These are phyloP conservation scores for Tylopilus vinaceipallidus DNA, from an alignment of 768 basidiomycete genomes.

Conservation along the genomic window DNA sequence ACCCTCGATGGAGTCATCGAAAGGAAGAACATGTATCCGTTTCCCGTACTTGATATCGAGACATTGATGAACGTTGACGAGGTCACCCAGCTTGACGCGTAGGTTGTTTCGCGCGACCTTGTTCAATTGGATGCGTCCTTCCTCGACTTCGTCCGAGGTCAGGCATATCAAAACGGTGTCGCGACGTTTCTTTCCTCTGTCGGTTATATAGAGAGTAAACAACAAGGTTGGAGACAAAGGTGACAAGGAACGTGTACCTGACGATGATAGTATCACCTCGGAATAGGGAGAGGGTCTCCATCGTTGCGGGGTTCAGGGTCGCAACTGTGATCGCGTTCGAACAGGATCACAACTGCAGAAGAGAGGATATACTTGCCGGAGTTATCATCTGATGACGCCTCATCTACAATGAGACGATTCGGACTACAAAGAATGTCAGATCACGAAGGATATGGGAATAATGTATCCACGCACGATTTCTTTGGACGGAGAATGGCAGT, in stretches of 20 bases:
- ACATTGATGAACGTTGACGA: constrained; percentile 94
- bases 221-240: not conserved
- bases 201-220: constrained; percentile 1
- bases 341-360: constrained; percentile 13
- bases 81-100: constrained; percentile 94
- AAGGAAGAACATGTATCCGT: constrained; percentile 93
- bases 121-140: constrained; percentile 98
- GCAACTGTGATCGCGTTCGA: constrained; percentile 56
- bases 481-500: constrained; percentile 96
- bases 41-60: constrained; percentile 99
- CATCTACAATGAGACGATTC: constrained; percentile 96
- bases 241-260: constrained; percentile 48
- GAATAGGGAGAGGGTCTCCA: constrained; percentile 93
- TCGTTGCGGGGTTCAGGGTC: constrained; percentile 92
- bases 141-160: constrained; percentile 94
- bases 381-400: constrained; percentile 92
- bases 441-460: constrained; percentile 7
- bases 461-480: constrained; percentile 79
- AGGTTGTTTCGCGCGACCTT: constrained; percentile 99
- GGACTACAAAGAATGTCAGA: constrained; percentile 55
- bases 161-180: constrained; percentile 98
- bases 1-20: constrained; percentile 98
- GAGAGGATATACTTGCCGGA: constrained; percentile 57
- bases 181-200: constrained; percentile 93
- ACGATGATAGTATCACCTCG: constrained; percentile 96